Conservation (phyloP, 306 rosid genomes). For the Vigna mungo region DNA sequence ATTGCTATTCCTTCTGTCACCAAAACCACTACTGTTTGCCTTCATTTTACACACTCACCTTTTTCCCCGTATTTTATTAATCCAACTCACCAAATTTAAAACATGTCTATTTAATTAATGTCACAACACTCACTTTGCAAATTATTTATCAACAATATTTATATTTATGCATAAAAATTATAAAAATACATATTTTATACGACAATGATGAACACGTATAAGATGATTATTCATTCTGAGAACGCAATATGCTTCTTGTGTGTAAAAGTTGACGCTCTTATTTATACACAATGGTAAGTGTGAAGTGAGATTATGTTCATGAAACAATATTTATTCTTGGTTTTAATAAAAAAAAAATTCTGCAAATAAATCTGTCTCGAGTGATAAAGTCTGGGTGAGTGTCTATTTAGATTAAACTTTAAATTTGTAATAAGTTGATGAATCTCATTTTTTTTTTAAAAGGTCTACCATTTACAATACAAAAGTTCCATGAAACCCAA, state of each 20-base stretch:
- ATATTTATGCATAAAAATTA: neutral
- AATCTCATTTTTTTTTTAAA: neutral
- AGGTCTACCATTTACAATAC: neutral
- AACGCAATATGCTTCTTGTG: neutral
- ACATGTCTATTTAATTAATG: no score
- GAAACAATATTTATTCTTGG: neutral
- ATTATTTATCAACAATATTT: no score
- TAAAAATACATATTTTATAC: neutral
- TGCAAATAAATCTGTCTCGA: neutral
- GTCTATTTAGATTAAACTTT: neutral
- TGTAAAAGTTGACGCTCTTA: neutral
- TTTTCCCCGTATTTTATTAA: neutral
- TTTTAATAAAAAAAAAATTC: neutral
- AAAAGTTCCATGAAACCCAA: no score
- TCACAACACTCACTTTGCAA: no score
- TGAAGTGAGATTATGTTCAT: neutral
- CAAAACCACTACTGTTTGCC: neutral
- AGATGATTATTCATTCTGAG: neutral
- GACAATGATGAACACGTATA: neutral
- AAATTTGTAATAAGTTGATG: neutral
- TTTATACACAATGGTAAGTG: neutral
- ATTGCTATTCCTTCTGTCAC: neutral
- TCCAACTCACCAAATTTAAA: no score
- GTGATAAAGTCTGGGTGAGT: no score
- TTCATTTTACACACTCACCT: neutral